Evolutionary conservation across 306 rosid species (phyloP), one percentile per base, ranked within the genome.

Genomic region (Glycine latifolia): DNA sequence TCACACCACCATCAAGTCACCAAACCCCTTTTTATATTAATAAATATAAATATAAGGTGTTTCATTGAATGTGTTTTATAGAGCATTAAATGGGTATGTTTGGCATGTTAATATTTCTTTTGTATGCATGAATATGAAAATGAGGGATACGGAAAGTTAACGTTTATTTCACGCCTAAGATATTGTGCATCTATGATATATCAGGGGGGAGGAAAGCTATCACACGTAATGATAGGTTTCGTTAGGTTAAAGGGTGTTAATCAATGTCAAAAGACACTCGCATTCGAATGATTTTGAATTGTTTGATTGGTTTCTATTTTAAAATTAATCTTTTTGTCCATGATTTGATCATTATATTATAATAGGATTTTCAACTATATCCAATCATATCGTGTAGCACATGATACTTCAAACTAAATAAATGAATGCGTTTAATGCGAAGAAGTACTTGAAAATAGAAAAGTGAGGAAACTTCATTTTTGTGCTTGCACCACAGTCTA

Each of bases 121-220:
- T 62, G 74, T 55, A 37, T 12, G 63, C 46, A 63, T 63, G 46
- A 63, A 63, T 35, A 12, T 35, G 9, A 33, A 16, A 62, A 44
- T 39, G 35, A 61, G 47, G 20, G 53, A 37, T 14, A 16, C 39
- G 8, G 20, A 66, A 62, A 48, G 56, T 0, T 78, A 15, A 66
- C 80, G 85, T 85, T 81, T 67, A 67, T 61, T 79, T 69, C 8
- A 74, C 75, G 77, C 76, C 73, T 68, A 79, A 72, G 88, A 77
- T 39, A 37, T 78, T 70, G 81, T 52, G 43, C 58, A 68, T 75
- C 17, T 63, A 44, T 67, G 68, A 66, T 31, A 5, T 14, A 9
- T 43, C 14, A 55, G 7, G 69, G 69, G 47, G 47, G 46, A 20
- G 70, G 73, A 41, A 67, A 73, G 62, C 65, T 3, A 49, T 47